Conservation (phyloP, 805 yeast species). For the Candida wancherniae region DNA sequence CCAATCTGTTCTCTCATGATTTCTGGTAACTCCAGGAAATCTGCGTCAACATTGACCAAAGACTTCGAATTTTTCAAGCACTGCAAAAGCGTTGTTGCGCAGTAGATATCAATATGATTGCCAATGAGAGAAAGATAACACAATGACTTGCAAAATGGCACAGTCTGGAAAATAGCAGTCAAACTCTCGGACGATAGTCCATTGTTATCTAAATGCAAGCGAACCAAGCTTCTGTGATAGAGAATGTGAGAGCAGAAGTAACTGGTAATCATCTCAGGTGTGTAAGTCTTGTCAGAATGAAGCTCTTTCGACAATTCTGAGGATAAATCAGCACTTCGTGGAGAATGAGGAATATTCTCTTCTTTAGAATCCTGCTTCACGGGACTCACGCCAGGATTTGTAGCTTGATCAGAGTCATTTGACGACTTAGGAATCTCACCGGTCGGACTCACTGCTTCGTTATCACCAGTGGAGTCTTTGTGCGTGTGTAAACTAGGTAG, state of each 20-base stretch:
- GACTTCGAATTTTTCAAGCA: slow-evolving; percentile 63
- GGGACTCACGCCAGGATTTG: too few species aligned
- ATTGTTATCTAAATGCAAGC: slow-evolving; percentile 72
- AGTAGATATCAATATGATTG: slow-evolving; percentile 53
- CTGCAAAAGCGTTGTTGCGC: slow-evolving; percentile 61
- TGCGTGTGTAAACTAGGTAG: too few species aligned
- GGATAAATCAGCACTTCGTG: too few species aligned
- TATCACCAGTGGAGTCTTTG: neutral
- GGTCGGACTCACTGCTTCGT: neutral
- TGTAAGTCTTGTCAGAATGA: too few species aligned
- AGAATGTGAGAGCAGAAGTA: slow-evolving; percentile 64
- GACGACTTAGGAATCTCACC: neutral
- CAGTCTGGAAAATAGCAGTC: slow-evolving; percentile 56
- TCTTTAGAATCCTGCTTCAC: too few species aligned
- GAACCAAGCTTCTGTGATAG: slow-evolving; percentile 52
- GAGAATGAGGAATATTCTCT: too few species aligned
- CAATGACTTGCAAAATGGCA: slow-evolving; percentile 63
- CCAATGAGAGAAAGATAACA: slow-evolving; percentile 68
- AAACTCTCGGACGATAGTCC: slow-evolving; percentile 53
- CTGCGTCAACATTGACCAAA: slow-evolving; percentile 66
- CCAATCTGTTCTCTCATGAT: slow-evolving; percentile 68
- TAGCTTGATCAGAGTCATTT: neutral
- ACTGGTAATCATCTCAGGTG: too few species aligned
- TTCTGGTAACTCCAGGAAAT: slow-evolving; percentile 55
- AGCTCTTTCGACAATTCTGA: too few species aligned